phyloP scores from a whole-genome alignment of 139 green algal genomes.

The Coelastrella sp. region DNA sequence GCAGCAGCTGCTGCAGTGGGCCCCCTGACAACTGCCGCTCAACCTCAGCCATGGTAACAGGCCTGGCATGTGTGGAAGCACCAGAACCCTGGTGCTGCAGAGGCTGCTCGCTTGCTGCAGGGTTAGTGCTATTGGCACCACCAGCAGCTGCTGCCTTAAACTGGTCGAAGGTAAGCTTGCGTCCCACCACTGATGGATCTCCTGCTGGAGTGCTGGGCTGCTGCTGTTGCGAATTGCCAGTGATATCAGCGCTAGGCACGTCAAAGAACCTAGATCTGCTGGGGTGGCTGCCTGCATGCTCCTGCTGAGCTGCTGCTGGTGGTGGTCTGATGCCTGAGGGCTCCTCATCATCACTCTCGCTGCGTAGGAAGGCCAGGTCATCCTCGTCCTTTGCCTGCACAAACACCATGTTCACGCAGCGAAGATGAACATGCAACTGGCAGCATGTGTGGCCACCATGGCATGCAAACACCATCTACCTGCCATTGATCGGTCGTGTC shows the following conservation, averaged over 20 bases:
- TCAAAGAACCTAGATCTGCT: constrained; percentile 29
- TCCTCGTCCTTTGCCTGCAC: constrained; percentile 40
- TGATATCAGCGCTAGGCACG: constrained; percentile 6
- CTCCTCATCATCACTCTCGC: constrained; percentile 40
- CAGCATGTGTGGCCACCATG: no score
- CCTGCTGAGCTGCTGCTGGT: constrained; percentile 13
- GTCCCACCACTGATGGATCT: constrained; percentile 6
- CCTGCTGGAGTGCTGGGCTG: constrained; percentile 17
- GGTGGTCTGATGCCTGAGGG: background rate
- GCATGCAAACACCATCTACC: no score
- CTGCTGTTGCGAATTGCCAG: background rate
- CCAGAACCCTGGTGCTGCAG: background rate
- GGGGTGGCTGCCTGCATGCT: constrained; percentile 19
- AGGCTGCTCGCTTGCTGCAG: constrained; percentile 1
- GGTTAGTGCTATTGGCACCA: background rate
- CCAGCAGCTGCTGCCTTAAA: constrained; percentile 45
- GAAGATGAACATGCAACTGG: no score
- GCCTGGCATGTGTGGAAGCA: constrained; percentile 1
- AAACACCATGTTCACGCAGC: no score
- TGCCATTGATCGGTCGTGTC: no score
- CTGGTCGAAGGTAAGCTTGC: constrained; percentile 49
- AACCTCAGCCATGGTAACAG: constrained; percentile 34
- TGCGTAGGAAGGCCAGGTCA: constrained; percentile 51
- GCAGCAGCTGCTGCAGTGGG: background rate
- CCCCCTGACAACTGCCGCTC: constrained; percentile 29